Conservation (phyloP, 2,329 filamentous ascomycete species). For the Fusarium tricinctum region DNA sequence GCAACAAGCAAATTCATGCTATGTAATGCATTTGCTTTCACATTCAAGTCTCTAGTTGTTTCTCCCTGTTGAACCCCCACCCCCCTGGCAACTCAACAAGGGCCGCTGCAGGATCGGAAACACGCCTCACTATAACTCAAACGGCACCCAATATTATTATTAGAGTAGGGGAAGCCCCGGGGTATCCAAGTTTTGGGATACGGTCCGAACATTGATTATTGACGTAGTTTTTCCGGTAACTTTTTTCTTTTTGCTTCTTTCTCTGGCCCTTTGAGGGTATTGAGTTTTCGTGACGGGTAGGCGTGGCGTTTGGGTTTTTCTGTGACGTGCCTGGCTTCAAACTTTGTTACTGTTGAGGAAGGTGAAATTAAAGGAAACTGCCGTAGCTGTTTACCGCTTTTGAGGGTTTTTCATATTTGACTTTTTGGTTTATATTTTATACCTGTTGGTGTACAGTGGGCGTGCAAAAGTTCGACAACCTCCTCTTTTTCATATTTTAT, state of each 20-base stretch:
- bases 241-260: neutral
- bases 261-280: neutral
- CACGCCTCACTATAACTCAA: conserved; percentile 38
- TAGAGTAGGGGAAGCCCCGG: conserved; percentile 10
- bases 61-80: conserved; percentile 10
- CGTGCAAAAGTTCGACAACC: too few species aligned
- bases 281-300: conserved; percentile 3
- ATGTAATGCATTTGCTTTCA: conserved; percentile 23
- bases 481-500: too few species aligned
- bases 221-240: neutral
- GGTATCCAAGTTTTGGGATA: conserved; percentile 6
- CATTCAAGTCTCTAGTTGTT: conserved; percentile 5
- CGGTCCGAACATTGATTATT: neutral
- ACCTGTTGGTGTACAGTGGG: neutral
- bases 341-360: conserved; percentile 3
- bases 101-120: conserved; percentile 39
- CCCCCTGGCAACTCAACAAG: conserved; percentile 13
- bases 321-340: conserved; percentile 14
- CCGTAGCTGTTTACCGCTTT: neutral
- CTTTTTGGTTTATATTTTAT: neutral
- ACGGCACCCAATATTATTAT: conserved; percentile 30
- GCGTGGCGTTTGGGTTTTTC: conserved; percentile 29
- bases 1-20: conserved; percentile 21
- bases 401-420: neutral
- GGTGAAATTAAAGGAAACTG: conserved; percentile 16